Evolutionary conservation across 2,329 filamentous ascomycete species (phyloP).

Genomic region (Colletotrichum phormii): DNA sequence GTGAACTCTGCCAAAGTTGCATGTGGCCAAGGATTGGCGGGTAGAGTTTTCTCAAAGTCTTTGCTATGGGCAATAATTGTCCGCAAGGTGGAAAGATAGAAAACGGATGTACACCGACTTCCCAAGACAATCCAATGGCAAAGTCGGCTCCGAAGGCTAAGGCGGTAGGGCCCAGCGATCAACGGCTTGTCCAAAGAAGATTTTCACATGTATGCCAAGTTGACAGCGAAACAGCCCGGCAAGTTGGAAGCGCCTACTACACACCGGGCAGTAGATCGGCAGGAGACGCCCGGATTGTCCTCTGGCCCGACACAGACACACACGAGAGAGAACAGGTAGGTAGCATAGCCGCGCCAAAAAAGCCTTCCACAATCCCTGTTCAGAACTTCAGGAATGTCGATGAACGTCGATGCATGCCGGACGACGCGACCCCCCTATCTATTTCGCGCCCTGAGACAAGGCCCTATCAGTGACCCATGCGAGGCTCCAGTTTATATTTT

Average conservation of each 20-base stretch:
- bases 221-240: constrained; percentile 2
- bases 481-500: constrained; percentile 34
- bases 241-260: constrained; percentile 17
- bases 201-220: constrained; percentile 36
- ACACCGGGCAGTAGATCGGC: constrained; percentile 25
- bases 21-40: background rate
- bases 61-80: too few species aligned
- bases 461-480: constrained; percentile 34
- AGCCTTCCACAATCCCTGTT: constrained; percentile 20
- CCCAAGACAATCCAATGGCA: background rate
- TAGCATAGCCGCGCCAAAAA: constrained; percentile 11
- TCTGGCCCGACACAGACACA: background rate
- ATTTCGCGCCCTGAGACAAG: constrained; percentile 28
- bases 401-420: constrained; percentile 25
- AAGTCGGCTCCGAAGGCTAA: background rate
- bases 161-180: background rate
- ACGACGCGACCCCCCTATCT: constrained; percentile 10
- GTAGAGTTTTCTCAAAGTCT: background rate
- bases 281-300: constrained; percentile 27
- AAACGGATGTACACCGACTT: background rate
- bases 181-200: background rate
- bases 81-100: too few species aligned
- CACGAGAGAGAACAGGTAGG: background rate
- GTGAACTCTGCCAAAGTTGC: too few species aligned
- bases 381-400: background rate